Evolutionary conservation across 768 basidiomycete genomes (phyloP).

Genomic region (Mycena amicta): DNA sequence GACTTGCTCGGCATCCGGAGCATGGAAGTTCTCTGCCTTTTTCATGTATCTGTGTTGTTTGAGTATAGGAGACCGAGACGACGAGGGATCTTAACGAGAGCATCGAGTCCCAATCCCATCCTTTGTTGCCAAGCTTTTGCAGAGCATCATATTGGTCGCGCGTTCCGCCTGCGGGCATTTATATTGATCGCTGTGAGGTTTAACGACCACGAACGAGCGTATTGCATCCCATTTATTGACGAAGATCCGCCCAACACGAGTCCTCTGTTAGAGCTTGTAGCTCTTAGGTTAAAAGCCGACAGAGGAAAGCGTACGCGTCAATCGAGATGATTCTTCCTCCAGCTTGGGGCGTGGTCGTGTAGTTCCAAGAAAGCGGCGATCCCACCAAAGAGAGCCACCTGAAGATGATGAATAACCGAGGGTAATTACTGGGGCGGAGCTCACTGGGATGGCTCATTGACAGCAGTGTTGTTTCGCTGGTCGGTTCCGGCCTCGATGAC

Average conservation of each 20-base stretch:
- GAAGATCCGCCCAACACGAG: background rate
- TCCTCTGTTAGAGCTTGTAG: background rate
- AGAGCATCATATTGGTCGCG: background rate
- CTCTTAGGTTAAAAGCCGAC: background rate
- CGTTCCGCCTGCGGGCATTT: background rate
- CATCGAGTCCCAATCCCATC: constrained; percentile 44
- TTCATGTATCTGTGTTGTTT: constrained; percentile 34
- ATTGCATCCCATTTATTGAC: background rate
- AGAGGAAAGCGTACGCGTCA: background rate
- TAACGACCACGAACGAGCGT: background rate
- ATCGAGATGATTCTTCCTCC: background rate
- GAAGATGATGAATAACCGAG: constrained; percentile 29
- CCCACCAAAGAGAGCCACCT: background rate
- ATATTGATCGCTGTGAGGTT: background rate
- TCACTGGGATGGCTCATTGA: constrained; percentile 22
- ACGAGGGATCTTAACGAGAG: constrained; percentile 31
- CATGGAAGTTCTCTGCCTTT: constrained; percentile 58
- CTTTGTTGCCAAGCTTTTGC: background rate
- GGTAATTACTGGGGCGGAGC: constrained; percentile 35
- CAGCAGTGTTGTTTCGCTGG: constrained; percentile 4
- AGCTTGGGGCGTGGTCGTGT: background rate
- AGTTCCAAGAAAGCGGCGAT: background rate
- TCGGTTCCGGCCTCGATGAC: constrained; percentile 44
- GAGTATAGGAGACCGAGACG: background rate
- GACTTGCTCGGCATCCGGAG: constrained; percentile 40